Base-by-base conservation (phyloP, 2,329 filamentous ascomycete species). In the Xylariaceae sp. region DNA sequence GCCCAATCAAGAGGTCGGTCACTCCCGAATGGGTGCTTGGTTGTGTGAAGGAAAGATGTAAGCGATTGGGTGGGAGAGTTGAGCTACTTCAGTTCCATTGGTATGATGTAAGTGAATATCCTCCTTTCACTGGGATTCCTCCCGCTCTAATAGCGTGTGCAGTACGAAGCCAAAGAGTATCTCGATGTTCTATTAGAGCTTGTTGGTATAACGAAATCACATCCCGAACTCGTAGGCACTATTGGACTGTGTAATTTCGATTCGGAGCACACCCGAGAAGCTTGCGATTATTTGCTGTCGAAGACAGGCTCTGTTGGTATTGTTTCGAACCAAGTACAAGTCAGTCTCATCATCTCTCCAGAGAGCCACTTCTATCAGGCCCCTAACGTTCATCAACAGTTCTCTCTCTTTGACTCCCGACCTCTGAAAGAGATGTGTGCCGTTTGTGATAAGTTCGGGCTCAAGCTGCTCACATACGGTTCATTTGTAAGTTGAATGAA, bases 171-270 rank as follows among this genome's bases (percentile, higher is more conserved):
- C 5, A 63, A 63, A 41, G 60, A 61, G 21, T 68, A 67, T 36
- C 59, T 68, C 22, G 58, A 64, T 3, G 55, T 67, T 20, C 49
- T 68, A 3, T 52, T 54, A 1, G 57, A 65, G 27, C 56, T 69
- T 6, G 53, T 65, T 23, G 48, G 43, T 1, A 55, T 61, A 22
- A 60, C 55, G 17, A 57, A 48, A 23, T 53, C 50, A 1, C 55
- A 60, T 22, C 61, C 63, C 1, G 55, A 62, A 8, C 51, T 64
- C 1, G 55, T 66, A 8, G 49, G 56, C n/a, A 36, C 60, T 1
- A 55, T 67, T n/a, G 64, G 64, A 1, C 52, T 66, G 8, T 66
- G 64, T 48, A 67, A 66, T 47, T 66, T 67, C 42, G 64, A 66
- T 39, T 55, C 63, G 3, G 47, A 56, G 29, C 61, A 66, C 45